Conservation (phyloP, 371 early-diverging fungal genomes). For the Gilbertella persicaria region DNA sequence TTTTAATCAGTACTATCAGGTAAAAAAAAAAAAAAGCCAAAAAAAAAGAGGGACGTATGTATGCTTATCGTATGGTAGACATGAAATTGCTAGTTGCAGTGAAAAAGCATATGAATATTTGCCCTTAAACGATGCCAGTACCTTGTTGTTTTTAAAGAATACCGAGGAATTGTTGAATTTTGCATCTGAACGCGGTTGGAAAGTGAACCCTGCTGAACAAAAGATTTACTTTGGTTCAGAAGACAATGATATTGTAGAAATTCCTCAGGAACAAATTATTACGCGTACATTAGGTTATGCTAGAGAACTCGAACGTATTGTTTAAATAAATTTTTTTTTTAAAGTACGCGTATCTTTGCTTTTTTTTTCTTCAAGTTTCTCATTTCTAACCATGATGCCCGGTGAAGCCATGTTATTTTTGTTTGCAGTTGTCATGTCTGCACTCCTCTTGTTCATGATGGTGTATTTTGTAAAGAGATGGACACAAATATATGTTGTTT, state of each 20-base stretch:
- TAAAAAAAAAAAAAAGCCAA: slow-evolving; percentile 21
- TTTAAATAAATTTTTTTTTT: slow-evolving; percentile 53
- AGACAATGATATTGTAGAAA: slow-evolving; percentile 62
- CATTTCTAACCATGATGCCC: slow-evolving; percentile 52
- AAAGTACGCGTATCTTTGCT: background rate
- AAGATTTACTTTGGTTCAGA: slow-evolving; percentile 81
- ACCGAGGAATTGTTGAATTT: slow-evolving; percentile 78
- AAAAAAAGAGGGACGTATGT: background rate
- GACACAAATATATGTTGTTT: slow-evolving; percentile 34
- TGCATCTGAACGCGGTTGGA: slow-evolving; percentile 83
- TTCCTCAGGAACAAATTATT: slow-evolving; percentile 85
- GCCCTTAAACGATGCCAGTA: slow-evolving; percentile 86
- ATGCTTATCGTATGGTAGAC: slow-evolving; percentile 43
- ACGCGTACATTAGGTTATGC: slow-evolving; percentile 87
- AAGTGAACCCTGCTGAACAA: slow-evolving; percentile 75
- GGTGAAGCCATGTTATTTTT: slow-evolving; percentile 82
- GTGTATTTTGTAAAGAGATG: slow-evolving; percentile 95
- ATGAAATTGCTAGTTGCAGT: slow-evolving; percentile 93
- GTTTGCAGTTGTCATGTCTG: slow-evolving; percentile 89
- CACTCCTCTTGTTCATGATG: slow-evolving; percentile 87
- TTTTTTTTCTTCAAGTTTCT: slow-evolving; percentile 13
- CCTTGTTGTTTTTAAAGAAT: slow-evolving; percentile 83
- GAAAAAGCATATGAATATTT: slow-evolving; percentile 90
- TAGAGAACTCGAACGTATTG: slow-evolving; percentile 95
- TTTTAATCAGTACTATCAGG: slow-evolving; percentile 92